Conservation (phyloP, 108 stramenopile species). For the Cyclotella distinguenda region DNA sequence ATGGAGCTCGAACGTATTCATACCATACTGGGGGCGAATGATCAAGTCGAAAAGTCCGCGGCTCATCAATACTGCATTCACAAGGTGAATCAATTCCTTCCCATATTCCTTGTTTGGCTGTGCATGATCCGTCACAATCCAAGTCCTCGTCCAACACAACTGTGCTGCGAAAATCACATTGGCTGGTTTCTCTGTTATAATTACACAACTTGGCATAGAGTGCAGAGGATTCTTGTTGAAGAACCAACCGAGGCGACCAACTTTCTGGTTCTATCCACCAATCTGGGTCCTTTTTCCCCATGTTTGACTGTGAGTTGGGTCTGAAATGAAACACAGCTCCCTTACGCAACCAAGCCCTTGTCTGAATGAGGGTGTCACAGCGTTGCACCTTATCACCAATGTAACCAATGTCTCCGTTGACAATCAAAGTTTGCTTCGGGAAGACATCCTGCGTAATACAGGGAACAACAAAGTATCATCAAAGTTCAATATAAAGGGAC, state of each 20-base stretch:
- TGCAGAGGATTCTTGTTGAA: conserved; percentile 11
- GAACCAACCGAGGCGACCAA: conserved; percentile 20
- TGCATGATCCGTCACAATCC: conserved; percentile 26
- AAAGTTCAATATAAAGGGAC: background rate
- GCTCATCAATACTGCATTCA: conserved; percentile 28
- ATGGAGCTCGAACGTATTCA: conserved; percentile 32
- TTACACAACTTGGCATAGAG: conserved; percentile 36
- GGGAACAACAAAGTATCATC: background rate
- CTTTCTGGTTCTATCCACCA: conserved; percentile 10
- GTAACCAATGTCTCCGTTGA: conserved; percentile 14
- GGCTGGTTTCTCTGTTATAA: background rate
- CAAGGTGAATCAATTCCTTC: conserved; percentile 15
- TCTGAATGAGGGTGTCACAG: background rate
- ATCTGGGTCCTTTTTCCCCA: conserved; percentile 30
- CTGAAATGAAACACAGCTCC: conserved; percentile 29
- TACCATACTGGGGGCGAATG: conserved; percentile 31
- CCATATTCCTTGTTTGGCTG: conserved; percentile 5
- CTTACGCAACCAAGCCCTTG: conserved; percentile 28
- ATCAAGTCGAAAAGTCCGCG: conserved; percentile 34
- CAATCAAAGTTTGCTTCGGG: conserved; percentile 15
- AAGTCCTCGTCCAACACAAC: conserved; percentile 28
- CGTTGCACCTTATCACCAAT: conserved; percentile 25
- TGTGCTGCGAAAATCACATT: conserved; percentile 22
- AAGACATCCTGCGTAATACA: conserved; percentile 19
- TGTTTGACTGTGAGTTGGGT: conserved; percentile 12